A percentile compares a stretch with the other conserved stretches of the same genome.
Conservation (phyloP, 371 early-diverging fungal species). For the Conidiobolus coronatus region DNA sequence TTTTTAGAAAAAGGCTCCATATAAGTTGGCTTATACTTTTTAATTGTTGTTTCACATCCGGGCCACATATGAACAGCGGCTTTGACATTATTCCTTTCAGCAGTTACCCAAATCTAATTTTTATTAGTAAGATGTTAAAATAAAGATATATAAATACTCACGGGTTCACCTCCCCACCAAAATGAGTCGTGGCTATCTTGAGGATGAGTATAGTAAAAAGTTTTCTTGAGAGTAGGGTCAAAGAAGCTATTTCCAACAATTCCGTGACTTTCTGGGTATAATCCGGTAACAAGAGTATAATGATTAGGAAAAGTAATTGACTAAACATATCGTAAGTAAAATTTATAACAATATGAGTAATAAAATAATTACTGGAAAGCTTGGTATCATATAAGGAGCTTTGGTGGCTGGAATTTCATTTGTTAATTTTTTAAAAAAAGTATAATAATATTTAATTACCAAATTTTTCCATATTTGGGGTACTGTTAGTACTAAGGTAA, state of each 20-base stretch:
- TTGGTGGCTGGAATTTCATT: constrained; percentile 18
- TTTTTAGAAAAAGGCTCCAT: constrained; percentile 23
- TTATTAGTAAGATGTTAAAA: not conserved
- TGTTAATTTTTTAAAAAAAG: constrained; percentile 1
- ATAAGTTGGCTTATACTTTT: constrained; percentile 29
- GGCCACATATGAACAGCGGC: constrained; percentile 78
- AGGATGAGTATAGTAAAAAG: constrained; percentile 49
- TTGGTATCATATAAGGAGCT: constrained; percentile 43
- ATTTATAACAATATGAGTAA: not conserved
- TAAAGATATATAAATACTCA: constrained; percentile 12
- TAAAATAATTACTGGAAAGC: constrained; percentile 30
- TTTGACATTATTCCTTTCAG: constrained; percentile 30
- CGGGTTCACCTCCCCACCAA: constrained; percentile 86
- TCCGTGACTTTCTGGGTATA: constrained; percentile 79
- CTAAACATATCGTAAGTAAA: constrained; percentile 7
- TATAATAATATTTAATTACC: constrained; percentile 12
- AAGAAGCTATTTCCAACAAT: constrained; percentile 79
- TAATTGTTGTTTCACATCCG: constrained; percentile 29
- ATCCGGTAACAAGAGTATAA: constrained; percentile 73
- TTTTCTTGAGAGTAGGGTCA: constrained; percentile 42
- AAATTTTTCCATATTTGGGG: constrained; percentile 35
- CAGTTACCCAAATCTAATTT: constrained; percentile 66
- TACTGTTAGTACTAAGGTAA: constrained; percentile 48
- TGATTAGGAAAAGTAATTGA: constrained; percentile 85
- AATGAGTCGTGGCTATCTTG: constrained; percentile 18